Evolutionary conservation across 495 filamentous ascomycete genomes (phyloP).

Genomic region (Jackrogersella minutella): DNA sequence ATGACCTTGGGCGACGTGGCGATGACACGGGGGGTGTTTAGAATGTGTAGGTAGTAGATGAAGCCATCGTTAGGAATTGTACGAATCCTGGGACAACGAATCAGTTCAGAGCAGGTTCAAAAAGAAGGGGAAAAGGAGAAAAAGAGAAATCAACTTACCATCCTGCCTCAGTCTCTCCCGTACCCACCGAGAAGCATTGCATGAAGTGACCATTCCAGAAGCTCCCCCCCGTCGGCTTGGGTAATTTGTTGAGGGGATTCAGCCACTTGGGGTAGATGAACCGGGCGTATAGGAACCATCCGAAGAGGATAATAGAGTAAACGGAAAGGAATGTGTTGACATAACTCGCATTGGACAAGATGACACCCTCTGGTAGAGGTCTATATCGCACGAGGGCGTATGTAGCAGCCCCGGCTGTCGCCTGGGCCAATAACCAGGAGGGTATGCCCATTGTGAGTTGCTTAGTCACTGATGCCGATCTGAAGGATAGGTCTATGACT

Average conservation of each 20-base stretch:
- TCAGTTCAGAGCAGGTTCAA: not conserved
- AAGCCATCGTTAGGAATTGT: slow-evolving; percentile 72
- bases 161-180: not conserved
- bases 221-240: slow-evolving; percentile 3
- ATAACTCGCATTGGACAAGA: not conserved
- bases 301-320: not conserved
- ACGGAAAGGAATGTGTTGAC: not conserved
- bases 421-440: slow-evolving; percentile 8
- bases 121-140: not conserved
- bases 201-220: slow-evolving; percentile 17
- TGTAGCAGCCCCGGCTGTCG: not conserved
- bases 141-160: slow-evolving; percentile 5
- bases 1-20: slow-evolving; percentile 61
- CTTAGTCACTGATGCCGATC: slow-evolving; percentile 6
- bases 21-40: slow-evolving; percentile 66
- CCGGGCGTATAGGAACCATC: not conserved
- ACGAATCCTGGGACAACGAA: slow-evolving; percentile 52
- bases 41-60: slow-evolving; percentile 64
- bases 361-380: not conserved
- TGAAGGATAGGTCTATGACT: not conserved
- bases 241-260: slow-evolving; percentile 8
- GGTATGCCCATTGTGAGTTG: slow-evolving; percentile 6
- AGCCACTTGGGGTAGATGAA: slow-evolving; percentile 7
- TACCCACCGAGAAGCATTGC: slow-evolving; percentile 2
- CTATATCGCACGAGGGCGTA: slow-evolving; percentile 3